Base-by-base conservation (phyloP, 2,329 filamentous ascomycete species). In the Colletotrichum siamense region DNA sequence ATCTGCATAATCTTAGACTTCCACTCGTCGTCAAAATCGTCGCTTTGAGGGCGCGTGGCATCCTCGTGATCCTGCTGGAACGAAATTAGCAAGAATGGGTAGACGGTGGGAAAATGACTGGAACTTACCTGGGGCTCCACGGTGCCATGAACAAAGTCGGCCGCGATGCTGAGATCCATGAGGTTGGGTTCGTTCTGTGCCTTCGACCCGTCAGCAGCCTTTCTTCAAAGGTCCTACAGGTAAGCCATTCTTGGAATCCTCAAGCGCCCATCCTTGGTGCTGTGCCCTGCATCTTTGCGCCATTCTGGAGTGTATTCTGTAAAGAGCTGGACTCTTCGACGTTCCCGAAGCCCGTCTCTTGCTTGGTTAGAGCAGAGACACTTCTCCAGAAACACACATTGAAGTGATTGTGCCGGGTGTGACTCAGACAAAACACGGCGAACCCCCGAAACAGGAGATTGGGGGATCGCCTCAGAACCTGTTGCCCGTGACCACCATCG, bases 161-260 rank as follows among this genome's bases (percentile, higher is more conserved):
- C 24, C 24, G 24, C 24, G 24, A 24, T 24, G 24, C 24, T 24
- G 24, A 5, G 3, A 18, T 34, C 18, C 30, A 69, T 26, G 32
- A 34, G 18, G 9, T 55, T 49, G 52, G 16, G 13, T 9, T 16
- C 12, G 30, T 61, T n/a, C 24, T 68, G 52, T 28, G 18, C 57
- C 69, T 76, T 61, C 73, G 61, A 30, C 69, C 69, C 59, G 69
- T 76, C 63, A 68, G 69, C 30, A 72, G 52, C 34, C 67, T 59
- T 39, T 34, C 67, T 64, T 63, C 57, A 30, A 73, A 73, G 44
- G 28, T 68, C 66, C 69, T 70, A 64, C 66, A 39, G 71, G 66
- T 64, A 73, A 64, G 66, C 71, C 66, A 49, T 24, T 63, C 44
- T 63, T n/a, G 71, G 44, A 15, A 22, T 73, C 49, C 71, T 73